phyloP scores from a whole-genome alignment of 352 stramenopile species.

The Globisporangium sylvaticum region DNA sequence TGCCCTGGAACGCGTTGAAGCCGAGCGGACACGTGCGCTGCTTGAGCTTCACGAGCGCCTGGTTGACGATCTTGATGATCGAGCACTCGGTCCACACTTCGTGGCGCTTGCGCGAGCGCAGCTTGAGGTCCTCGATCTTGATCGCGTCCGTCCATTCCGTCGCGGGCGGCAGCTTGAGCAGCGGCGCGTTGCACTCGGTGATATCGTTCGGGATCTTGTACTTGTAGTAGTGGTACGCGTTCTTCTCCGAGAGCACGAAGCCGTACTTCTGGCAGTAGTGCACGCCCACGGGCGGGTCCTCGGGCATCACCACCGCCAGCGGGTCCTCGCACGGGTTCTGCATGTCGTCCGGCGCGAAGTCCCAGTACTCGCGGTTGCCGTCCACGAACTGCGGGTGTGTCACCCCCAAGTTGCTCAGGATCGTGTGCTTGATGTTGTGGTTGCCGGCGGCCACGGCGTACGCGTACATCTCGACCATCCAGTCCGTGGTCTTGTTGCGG shows the following conservation, averaged over 20 bases:
- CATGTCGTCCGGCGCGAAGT: constrained; percentile 28
- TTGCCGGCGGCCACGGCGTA: constrained; percentile 46
- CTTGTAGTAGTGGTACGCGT: constrained; percentile 55
- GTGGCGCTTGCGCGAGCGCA: constrained; percentile 20
- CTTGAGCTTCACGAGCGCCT: constrained; percentile 42
- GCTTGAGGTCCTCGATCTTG: constrained; percentile 15
- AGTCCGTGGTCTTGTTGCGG: constrained; percentile 30
- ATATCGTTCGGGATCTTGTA: constrained; percentile 47
- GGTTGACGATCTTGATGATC: constrained; percentile 39
- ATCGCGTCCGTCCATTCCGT: constrained; percentile 30
- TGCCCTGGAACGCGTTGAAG: constrained; percentile 45
- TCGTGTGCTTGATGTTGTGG: constrained; percentile 51
- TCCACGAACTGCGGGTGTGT: constrained; percentile 36
- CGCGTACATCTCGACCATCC: constrained; percentile 62
- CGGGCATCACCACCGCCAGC: constrained; percentile 32
- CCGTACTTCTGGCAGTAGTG: constrained; percentile 60
- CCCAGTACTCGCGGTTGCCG: constrained; percentile 36
- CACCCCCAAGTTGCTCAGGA: constrained; percentile 36
- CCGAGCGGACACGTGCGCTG: constrained; percentile 33
- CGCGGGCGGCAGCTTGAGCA: constrained; percentile 37
- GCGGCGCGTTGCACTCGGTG: constrained; percentile 34
- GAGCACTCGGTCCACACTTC: constrained; percentile 31
- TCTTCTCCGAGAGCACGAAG: constrained; percentile 33
- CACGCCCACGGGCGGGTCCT: constrained; percentile 34
- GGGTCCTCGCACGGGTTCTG: constrained; percentile 37